Base-by-base conservation (phyloP, 2,329 filamentous ascomycete genomes). In the Arthrobotrys sphaeroides region DNA sequence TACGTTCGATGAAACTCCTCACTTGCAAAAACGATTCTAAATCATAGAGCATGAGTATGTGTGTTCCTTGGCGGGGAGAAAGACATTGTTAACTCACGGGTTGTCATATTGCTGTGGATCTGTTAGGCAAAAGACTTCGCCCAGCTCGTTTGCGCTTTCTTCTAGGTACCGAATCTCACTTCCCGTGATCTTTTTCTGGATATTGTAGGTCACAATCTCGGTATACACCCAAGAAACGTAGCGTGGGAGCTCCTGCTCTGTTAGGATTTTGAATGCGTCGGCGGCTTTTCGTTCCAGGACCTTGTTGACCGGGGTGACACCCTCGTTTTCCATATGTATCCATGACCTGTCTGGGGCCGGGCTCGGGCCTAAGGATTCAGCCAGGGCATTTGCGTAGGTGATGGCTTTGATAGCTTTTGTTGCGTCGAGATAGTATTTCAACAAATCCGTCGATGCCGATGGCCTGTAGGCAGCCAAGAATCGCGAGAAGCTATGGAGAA, bases 101-200 rank as follows among this genome's bases (percentile, higher is more conserved):
- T 93, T 92, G 76, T 92, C 91, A 1, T 86, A 84, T 69, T 90
- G 84, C 0, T 89, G 90, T 6, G 91, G 90, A 80, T 94, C 91
- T 0, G 90, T 91, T 65, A 93, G 81, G 80, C 90, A 93, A 78
- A 93, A 93, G 0, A 92, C 90, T 80, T 93, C 90, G 0, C 90
- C 91, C 72, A 93, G 81, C 0, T 90, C 90, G 81, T 93, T 90
- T 0, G 90, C 91, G 16, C 20, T 61, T 13, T 62, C 69, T 24
- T 74, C 69, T n/a, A 90, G 86, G 47, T 91, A 88, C 45, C 87
- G 85, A 22, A 92, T 83, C 78, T 90, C 85, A 0, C 87, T 90
- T 2, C 90, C 89, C 0, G 88, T 90, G 20, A 93, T 88, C 18
- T 90, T 86, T 75, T 88, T 85, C 77, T 88, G 87, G 38, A 93